Evolutionary conservation across 345 rosid genomes (phyloP).

Genomic region (Garcia nutans): DNA sequence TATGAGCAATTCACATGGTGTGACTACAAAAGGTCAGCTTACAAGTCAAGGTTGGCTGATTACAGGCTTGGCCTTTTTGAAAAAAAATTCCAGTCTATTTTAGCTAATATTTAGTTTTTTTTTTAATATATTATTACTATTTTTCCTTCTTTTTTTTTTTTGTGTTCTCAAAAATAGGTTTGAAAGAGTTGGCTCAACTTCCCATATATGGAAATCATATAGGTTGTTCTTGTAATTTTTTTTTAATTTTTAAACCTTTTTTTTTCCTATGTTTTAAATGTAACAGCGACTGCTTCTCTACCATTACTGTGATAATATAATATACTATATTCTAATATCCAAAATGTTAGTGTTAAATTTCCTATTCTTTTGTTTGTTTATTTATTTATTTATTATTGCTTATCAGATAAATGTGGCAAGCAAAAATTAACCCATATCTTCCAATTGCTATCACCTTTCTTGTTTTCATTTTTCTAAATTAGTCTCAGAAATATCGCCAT

Average conservation of each 20-base stretch:
- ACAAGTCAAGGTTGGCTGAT: slow-evolving; percentile 74
- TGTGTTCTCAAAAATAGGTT: slow-evolving; percentile 11
- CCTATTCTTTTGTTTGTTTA: neutral
- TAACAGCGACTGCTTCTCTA: slow-evolving; percentile 1
- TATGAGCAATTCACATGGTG: slow-evolving; percentile 87
- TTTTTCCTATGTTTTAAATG: neutral
- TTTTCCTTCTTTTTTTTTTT: slow-evolving; percentile 13
- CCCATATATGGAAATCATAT: slow-evolving; percentile 33
- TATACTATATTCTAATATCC: no score
- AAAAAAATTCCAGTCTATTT: slow-evolving; percentile 27
- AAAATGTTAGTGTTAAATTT: neutral
- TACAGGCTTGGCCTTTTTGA: slow-evolving; percentile 69
- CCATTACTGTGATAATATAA: slow-evolving; percentile 17
- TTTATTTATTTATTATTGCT: neutral
- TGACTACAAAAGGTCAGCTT: slow-evolving; percentile 74
- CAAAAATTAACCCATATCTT: neutral
- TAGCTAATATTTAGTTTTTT: neutral
- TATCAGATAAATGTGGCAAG: slow-evolving; percentile 10
- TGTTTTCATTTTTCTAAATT: neutral
- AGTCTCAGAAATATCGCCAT: neutral
- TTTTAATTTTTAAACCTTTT: neutral
- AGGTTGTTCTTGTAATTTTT: slow-evolving; percentile 14
- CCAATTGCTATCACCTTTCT: slow-evolving; percentile 7
- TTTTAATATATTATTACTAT: no score
- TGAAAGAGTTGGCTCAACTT: slow-evolving; percentile 22